These are phyloP conservation scores for Diaporthe ilicicola DNA, from an alignment of 2,329 filamentous ascomycete genomes.

Conservation along the genomic window DNA sequence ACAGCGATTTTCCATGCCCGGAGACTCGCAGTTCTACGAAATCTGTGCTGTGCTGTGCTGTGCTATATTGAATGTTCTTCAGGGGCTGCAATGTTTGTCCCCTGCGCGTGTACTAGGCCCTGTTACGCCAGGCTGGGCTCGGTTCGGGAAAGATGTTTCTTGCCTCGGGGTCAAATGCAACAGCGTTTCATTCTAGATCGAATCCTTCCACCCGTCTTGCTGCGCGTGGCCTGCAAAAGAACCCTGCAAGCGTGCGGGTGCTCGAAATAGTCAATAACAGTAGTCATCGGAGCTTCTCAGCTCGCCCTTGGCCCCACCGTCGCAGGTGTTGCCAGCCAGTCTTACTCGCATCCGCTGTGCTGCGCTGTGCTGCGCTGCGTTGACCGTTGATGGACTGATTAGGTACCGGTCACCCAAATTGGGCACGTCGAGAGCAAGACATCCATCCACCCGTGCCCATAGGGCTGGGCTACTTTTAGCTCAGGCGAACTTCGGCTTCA, in stretches of 20 bases:
- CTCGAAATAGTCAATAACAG: conserved; percentile 25
- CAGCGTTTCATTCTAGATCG: conserved; percentile 15
- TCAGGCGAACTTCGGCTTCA: neutral
- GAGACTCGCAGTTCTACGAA: neutral
- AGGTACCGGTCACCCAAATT: neutral
- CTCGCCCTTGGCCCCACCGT: conserved; percentile 15
- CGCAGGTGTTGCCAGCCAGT: neutral
- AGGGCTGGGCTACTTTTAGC: conserved; percentile 24
- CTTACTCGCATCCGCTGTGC: conserved; percentile 4
- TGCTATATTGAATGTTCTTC: no score
- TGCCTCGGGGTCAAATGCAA: conserved; percentile 1
- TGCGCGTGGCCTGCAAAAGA: conserved; percentile 3
- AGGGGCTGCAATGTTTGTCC: neutral
- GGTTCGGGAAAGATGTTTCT: neutral
- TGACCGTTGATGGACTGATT: conserved; percentile 5
- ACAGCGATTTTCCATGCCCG: neutral
- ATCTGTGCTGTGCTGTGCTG: neutral
- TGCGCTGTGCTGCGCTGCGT: neutral
- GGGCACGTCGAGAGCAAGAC: neutral
- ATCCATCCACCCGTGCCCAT: neutral
- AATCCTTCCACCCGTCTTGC: neutral
- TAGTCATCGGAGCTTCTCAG: conserved; percentile 9
- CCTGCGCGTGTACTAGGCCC: neutral
- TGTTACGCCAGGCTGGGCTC: neutral
- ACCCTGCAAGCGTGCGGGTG: conserved; percentile 9